Evolutionary conservation across 129 eudicot species (phyloP).

Genomic region (Chrysanthemum lavandulifolium): DNA sequence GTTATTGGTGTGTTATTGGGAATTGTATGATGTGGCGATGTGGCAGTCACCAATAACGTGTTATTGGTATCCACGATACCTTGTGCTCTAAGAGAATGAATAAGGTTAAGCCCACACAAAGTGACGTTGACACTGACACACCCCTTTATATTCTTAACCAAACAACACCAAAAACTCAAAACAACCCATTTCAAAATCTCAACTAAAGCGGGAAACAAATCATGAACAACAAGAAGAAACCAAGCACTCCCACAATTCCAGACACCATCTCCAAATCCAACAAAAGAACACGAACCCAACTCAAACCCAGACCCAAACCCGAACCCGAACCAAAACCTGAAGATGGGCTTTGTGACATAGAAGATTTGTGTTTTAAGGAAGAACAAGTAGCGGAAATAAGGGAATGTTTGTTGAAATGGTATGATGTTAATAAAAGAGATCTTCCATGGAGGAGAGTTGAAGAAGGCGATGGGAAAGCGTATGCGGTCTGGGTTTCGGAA

Average conservation of each 20-base stretch:
- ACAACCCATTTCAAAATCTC: slow-evolving; percentile 11
- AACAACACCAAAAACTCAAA: not conserved
- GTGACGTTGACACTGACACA: too few relatives aligned
- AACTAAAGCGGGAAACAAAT: slow-evolving; percentile 23
- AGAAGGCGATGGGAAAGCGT: slow-evolving; percentile 60
- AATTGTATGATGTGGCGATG: too few relatives aligned
- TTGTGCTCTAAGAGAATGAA: too few relatives aligned
- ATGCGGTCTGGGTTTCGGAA: slow-evolving; percentile 98
- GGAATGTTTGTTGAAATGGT: slow-evolving; percentile 76
- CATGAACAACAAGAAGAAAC: slow-evolving; percentile 27
- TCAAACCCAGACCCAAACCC: slow-evolving; percentile 21
- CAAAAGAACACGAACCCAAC: slow-evolving; percentile 41
- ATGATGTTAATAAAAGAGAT: slow-evolving; percentile 71
- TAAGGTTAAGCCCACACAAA: too few relatives aligned
- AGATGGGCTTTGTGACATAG: slow-evolving; percentile 44
- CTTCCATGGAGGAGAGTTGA: slow-evolving; percentile 85
- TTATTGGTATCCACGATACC: too few relatives aligned
- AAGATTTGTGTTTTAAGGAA: slow-evolving; percentile 53
- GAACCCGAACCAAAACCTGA: not conserved
- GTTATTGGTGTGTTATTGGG: too few relatives aligned
- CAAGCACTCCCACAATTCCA: slow-evolving; percentile 12
- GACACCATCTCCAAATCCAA: slow-evolving; percentile 21
- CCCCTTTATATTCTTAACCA: not conserved
- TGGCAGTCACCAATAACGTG: too few relatives aligned
- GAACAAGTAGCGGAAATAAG: slow-evolving; percentile 53